A percentile compares a stretch with the other conserved stretches of the same genome.
phyloP scores from a whole-genome alignment of 768 basidiomycete species.

The Lentinula aciculospora region DNA sequence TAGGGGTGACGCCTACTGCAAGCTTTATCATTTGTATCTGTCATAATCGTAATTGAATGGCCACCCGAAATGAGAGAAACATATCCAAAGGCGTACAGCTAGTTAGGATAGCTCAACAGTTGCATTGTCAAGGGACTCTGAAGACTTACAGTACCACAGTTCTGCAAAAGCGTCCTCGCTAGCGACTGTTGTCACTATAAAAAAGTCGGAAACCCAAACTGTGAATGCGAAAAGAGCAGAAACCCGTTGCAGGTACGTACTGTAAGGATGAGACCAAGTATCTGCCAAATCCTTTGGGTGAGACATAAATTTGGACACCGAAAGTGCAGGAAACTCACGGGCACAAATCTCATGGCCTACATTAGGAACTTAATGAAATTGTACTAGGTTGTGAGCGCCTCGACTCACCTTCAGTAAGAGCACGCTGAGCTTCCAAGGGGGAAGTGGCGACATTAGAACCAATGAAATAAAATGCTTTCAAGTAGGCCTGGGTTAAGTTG shows the following conservation, averaged over 20 bases:
- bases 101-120: constrained; percentile 23
- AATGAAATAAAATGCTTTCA: constrained; percentile 54
- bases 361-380: neutral
- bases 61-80: neutral
- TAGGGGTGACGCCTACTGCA: constrained; percentile 49
- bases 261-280: constrained; percentile 52
- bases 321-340: constrained; percentile 34
- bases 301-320: neutral
- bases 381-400: neutral
- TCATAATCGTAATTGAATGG: constrained; percentile 13
- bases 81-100: neutral
- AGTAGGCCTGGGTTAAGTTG: neutral
- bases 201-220: neutral
- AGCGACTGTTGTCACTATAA: constrained; percentile 55
- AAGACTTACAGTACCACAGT: constrained; percentile 59
- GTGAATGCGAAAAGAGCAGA: neutral
- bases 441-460: constrained; percentile 53
- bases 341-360: constrained; percentile 50
- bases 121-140: neutral
- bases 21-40: constrained; percentile 50
- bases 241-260: constrained; percentile 28
- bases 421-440: constrained; percentile 53
- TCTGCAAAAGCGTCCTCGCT: constrained; percentile 73
- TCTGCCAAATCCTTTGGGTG: constrained; percentile 23
- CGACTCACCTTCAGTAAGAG: constrained; percentile 32